phyloP scores from a whole-genome alignment of 495 filamentous ascomycete species.

The Emericellopsis terricola region DNA sequence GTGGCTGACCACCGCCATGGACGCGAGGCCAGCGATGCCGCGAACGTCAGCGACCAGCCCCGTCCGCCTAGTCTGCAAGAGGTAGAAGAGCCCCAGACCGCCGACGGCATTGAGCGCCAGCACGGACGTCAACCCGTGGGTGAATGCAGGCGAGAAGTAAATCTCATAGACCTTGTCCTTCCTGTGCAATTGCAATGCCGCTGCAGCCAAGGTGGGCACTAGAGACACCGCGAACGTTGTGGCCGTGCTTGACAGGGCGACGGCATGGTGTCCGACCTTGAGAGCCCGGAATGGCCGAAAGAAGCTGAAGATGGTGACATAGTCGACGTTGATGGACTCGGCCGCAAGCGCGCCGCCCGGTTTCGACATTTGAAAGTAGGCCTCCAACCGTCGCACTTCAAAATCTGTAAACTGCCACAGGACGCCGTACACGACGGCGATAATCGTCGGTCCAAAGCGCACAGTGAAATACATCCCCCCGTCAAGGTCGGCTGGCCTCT shows the following conservation, averaged over 20 bases:
- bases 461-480: constrained; percentile 41
- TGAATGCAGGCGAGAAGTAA: constrained; percentile 35
- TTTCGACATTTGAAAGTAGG: constrained; percentile 56
- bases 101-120: constrained; percentile 35
- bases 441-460: constrained; percentile 53
- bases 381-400: constrained; percentile 55
- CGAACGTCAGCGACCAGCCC: constrained; percentile 51
- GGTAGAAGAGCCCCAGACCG: constrained; percentile 37
- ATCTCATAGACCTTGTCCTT: constrained; percentile 21
- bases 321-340: constrained; percentile 56
- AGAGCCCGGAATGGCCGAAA: constrained; percentile 43
- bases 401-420: constrained; percentile 60
- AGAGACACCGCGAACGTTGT: constrained; percentile 44
- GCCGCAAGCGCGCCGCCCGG: constrained; percentile 42
- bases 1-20: constrained; percentile 53
- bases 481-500: constrained; percentile 28
- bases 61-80: constrained; percentile 38
- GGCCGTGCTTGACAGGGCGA: constrained; percentile 40
- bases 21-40: constrained; percentile 55
- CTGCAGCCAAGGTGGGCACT: constrained; percentile 43
- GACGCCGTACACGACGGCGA: constrained; percentile 54
- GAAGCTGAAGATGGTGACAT: constrained; percentile 45
- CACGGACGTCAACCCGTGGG: constrained; percentile 34
- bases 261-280: constrained; percentile 42
- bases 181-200: constrained; percentile 27